phyloP scores from a whole-genome alignment of 257 asterid genomes.

The Schizonepeta tenuifolia region DNA sequence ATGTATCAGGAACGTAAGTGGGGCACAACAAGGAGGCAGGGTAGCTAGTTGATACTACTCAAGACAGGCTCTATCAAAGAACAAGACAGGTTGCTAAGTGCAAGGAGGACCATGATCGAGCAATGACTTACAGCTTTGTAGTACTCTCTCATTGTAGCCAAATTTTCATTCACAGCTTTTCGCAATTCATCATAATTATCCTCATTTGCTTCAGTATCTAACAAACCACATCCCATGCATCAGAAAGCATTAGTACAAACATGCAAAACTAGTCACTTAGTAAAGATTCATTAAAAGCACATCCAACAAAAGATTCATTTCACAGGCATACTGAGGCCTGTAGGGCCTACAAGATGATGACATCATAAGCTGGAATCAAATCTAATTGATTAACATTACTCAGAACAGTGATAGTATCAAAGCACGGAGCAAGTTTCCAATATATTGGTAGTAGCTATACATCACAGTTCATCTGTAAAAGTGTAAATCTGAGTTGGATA shows the following conservation, averaged over 20 bases:
- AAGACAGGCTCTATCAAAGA: background rate
- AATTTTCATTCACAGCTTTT: conserved; percentile 59
- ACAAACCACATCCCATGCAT: conserved; percentile 29
- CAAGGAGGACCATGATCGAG: conserved; percentile 2
- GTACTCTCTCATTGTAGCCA: conserved; percentile 70
- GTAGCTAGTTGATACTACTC: conserved; percentile 23
- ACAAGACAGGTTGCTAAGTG: background rate
- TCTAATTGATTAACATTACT: background rate
- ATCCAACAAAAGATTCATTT: conserved; percentile 8
- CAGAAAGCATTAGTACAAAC: conserved; percentile 24
- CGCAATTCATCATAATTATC: conserved; percentile 60
- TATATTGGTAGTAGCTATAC: conserved; percentile 6
- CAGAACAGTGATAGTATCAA: conserved; percentile 9
- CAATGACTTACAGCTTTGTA: conserved; percentile 64
- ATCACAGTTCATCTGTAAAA: conserved; percentile 4
- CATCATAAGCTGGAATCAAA: conserved; percentile 6
- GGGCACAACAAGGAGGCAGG: conserved; percentile 19
- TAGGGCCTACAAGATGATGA: conserved; percentile 9
- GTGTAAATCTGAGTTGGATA: conserved; percentile 2
- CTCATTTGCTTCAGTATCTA: conserved; percentile 54
- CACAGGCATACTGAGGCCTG: background rate
- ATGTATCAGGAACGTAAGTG: too few relatives aligned
- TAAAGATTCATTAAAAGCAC: conserved; percentile 26
- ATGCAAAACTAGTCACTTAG: conserved; percentile 22
- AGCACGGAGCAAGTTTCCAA: conserved; percentile 3